These are phyloP conservation scores for Kodamaea hsintzibuensis DNA, from an alignment of 805 yeast genomes.

Conservation along the genomic window DNA sequence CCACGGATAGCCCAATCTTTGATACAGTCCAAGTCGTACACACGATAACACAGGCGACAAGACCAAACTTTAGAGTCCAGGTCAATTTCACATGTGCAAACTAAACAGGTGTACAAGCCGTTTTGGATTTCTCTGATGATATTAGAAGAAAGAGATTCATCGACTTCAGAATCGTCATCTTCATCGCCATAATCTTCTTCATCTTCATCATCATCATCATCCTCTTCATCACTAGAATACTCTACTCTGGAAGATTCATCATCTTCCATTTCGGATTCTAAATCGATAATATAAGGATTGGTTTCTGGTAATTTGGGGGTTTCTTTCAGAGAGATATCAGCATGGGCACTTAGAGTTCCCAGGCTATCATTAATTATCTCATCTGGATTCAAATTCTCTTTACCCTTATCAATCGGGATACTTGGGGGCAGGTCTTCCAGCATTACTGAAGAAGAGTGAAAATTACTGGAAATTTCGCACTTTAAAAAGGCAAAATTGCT, in stretches of 20 bases:
- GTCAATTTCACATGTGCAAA: constrained; percentile 83
- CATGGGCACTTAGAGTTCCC: background rate
- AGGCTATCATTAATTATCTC: background rate
- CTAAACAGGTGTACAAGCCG: constrained; percentile 79
- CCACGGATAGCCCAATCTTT: constrained; percentile 84
- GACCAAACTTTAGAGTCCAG: constrained; percentile 71
- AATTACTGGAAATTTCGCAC: background rate
- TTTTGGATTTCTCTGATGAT: constrained; percentile 59
- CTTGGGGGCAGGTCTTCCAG: background rate
- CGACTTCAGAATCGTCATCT: constrained; percentile 17
- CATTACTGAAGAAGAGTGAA: background rate
- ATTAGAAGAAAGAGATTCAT: constrained; percentile 37
- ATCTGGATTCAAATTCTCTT: background rate
- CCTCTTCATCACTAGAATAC: constrained; percentile 4
- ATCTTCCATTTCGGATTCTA: constrained; percentile 11
- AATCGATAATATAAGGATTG: constrained; percentile 5
- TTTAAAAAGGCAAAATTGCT: background rate
- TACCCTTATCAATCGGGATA: background rate
- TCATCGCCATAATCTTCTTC: constrained; percentile 12
- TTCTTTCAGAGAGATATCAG: background rate
- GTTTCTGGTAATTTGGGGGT: background rate
- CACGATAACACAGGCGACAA: constrained; percentile 75
- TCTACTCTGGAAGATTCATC: constrained; percentile 9
- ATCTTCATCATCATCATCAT: constrained; percentile 7
- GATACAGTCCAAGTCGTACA: constrained; percentile 83